phyloP scores from a whole-genome alignment of 257 asterid genomes.

The Penstemon eatonii region DNA sequence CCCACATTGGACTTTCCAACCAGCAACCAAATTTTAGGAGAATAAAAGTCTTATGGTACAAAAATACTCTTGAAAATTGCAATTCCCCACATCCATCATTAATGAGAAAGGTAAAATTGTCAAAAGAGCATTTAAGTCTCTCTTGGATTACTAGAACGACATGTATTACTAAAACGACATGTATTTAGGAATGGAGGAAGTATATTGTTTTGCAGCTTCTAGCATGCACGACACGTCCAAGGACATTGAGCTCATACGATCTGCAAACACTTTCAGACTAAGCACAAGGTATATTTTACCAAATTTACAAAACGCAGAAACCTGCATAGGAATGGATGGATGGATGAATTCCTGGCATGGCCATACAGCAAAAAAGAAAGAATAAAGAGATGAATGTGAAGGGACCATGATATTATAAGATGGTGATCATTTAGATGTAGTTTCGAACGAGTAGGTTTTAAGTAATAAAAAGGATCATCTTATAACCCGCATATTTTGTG shows the following conservation, averaged over 20 bases:
- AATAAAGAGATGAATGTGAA: neutral
- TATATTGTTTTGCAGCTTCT: slow-evolving; percentile 13
- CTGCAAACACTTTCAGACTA: slow-evolving; percentile 11
- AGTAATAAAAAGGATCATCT: neutral
- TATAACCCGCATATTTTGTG: slow-evolving; percentile 5
- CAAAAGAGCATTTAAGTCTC: too few species aligned
- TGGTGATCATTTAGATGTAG: neutral
- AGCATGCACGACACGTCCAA: neutral
- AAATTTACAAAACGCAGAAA: neutral
- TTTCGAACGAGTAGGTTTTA: neutral
- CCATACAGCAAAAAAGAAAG: neutral
- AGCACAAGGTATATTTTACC: slow-evolving; percentile 1
- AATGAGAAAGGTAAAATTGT: too few species aligned
- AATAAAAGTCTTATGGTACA: too few species aligned
- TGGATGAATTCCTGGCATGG: slow-evolving; percentile 13
- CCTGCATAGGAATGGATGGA: neutral
- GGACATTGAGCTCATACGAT: slow-evolving; percentile 16
- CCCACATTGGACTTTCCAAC: too few species aligned
- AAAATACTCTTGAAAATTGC: too few species aligned
- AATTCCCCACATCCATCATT: too few species aligned
- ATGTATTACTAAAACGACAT: too few species aligned
- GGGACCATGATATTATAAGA: neutral
- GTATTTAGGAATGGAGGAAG: neutral
- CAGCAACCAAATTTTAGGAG: too few species aligned
- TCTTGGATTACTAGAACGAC: too few species aligned